These are phyloP conservation scores for Trichomonas tenax DNA, from an alignment of 208 protist species.

Conservation along the genomic window DNA sequence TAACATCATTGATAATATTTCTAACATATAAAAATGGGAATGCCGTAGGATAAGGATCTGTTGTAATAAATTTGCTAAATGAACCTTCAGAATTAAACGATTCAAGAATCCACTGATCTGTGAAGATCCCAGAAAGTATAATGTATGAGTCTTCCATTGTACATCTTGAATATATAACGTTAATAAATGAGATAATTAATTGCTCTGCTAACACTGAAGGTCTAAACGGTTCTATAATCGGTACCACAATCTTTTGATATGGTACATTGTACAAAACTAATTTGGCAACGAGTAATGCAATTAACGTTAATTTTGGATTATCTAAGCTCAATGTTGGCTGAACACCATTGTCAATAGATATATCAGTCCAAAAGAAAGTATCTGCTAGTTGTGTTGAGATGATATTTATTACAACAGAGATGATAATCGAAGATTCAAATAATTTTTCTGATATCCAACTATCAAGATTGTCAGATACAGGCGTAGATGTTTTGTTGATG, in stretches of 20 bases:
- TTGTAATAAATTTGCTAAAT: not conserved
- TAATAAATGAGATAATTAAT: not conserved
- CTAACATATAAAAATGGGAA: not conserved
- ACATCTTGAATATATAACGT: not conserved
- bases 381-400: not conserved
- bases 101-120: not conserved
- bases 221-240: not conserved
- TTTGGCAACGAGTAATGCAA: not conserved
- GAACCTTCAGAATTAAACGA: not conserved
- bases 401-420: not conserved
- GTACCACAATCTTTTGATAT: not conserved
- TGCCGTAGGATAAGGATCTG: not conserved
- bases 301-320: not conserved
- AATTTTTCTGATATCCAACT: not conserved
- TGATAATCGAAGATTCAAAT: not conserved
- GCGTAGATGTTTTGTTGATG: not conserved
- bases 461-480: not conserved
- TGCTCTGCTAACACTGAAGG: not conserved
- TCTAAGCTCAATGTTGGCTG: not conserved
- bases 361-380: not conserved
- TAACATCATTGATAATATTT: not conserved
- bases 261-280: not conserved
- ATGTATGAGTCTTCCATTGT: not conserved
- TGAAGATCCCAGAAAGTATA: not conserved
- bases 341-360: not conserved